A percentile compares a stretch with the other conserved stretches of the same genome.
phyloP scores from a whole-genome alignment of 106 monocot species.

The Acorus calamus region DNA sequence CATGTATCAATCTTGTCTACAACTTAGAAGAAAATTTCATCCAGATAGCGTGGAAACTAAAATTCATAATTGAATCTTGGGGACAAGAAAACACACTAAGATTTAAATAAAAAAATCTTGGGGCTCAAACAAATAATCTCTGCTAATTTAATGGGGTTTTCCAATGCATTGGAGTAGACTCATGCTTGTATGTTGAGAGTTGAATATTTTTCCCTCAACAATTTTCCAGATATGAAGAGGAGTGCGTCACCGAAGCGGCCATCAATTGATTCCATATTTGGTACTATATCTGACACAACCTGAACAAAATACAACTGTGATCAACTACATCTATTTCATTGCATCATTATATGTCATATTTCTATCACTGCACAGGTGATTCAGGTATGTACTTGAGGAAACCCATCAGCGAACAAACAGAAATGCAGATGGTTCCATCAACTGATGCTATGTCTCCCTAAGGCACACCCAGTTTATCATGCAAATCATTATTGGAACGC shows the following conservation, averaged over 20 bases:
- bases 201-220: background rate
- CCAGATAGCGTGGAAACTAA: no score
- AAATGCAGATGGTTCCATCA: conserved; percentile 27
- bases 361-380: conserved; percentile 13
- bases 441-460: conserved; percentile 34
- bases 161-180: no score
- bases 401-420: conserved; percentile 15
- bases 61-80: no score
- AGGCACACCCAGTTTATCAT: background rate
- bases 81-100: no score
- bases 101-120: no score
- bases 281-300: background rate
- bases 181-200: no score
- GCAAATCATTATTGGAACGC: background rate
- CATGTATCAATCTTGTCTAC: no score
- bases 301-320: background rate
- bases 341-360: background rate
- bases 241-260: conserved; percentile 31
- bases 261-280: conserved; percentile 46
- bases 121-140: no score
- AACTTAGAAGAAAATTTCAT: no score
- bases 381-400: conserved; percentile 12
- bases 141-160: no score
- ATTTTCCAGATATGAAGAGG: conserved; percentile 35
- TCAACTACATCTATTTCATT: background rate